A percentile compares a stretch with the other conserved stretches of the same genome.
Evolutionary conservation across 257 asterid species (phyloP).

Genomic region (Solanum chilense): DNA sequence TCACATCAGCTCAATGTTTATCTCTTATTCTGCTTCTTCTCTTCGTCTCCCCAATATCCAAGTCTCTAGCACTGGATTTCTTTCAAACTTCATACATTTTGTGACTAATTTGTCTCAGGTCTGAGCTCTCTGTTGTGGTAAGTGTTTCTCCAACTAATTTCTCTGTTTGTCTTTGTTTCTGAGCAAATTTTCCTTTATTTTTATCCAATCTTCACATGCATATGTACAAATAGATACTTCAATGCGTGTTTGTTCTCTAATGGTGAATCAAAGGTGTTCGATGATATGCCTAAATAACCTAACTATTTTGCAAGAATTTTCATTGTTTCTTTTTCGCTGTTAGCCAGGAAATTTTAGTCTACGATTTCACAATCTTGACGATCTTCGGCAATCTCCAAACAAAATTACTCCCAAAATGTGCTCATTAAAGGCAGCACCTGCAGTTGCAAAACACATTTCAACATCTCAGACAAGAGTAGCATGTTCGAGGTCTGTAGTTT

Average conservation of each 20-base stretch:
- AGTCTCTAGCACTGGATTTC: neutral
- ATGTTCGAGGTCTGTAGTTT: neutral
- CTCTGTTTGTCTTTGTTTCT: neutral
- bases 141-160: neutral
- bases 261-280: no score
- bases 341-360: no score
- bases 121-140: neutral
- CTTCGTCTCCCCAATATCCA: neutral
- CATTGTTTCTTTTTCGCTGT: no score
- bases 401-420: slow-evolving; percentile 74
- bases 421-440: no score
- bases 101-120: neutral
- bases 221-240: neutral
- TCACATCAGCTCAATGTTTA: neutral
- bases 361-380: slow-evolving; percentile 22
- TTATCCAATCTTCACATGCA: neutral
- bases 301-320: no score
- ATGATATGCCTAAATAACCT: no score
- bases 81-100: no score
- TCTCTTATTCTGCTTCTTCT: neutral
- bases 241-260: neutral
- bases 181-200: neutral
- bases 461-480: neutral
- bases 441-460: neutral
- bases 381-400: slow-evolving; percentile 75